Evolutionary conservation across 108 stramenopile genomes (phyloP).

Genomic region (Stephanodiscus minutulus): DNA sequence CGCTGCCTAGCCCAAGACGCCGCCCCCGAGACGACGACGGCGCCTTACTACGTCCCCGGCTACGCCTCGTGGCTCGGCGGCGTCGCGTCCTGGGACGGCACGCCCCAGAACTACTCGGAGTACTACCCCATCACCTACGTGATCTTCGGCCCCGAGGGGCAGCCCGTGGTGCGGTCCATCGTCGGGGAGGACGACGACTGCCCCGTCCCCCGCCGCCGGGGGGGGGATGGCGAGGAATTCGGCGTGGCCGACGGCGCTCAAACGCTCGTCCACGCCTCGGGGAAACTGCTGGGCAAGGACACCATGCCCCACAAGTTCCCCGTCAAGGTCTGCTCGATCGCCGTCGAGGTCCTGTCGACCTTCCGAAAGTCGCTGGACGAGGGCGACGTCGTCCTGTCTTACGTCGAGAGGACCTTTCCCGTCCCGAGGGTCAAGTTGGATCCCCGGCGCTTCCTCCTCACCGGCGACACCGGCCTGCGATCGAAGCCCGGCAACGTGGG

Average conservation of each 20-base stretch:
- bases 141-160: slow-evolving; percentile 14
- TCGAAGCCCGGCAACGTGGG: slow-evolving; percentile 27
- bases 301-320: slow-evolving; percentile 28
- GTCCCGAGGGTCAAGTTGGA: slow-evolving; percentile 27
- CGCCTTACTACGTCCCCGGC: slow-evolving; percentile 11
- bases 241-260: neutral
- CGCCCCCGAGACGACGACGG: no score
- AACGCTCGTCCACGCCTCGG: slow-evolving; percentile 10
- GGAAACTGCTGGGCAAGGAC: slow-evolving; percentile 16
- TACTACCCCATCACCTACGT: slow-evolving; percentile 28
- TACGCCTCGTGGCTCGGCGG: slow-evolving; percentile 17
- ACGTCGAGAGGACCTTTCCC: slow-evolving; percentile 7
- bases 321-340: slow-evolving; percentile 22
- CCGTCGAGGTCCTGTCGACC: neutral
- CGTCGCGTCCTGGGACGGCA: neutral
- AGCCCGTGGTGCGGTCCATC: slow-evolving; percentile 15
- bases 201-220: slow-evolving; percentile 5
- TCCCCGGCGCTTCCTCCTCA: slow-evolving; percentile 13
- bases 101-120: slow-evolving; percentile 10
- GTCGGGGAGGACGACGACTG: slow-evolving; percentile 11
- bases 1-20: no score
- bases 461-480: slow-evolving; percentile 25
- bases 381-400: slow-evolving; percentile 10
- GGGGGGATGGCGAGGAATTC: slow-evolving; percentile 9
- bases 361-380: slow-evolving; percentile 14